phyloP scores from a whole-genome alignment of 2,329 filamentous ascomycete genomes.

The Ophiocordyceps camponoti-rufipedis region DNA sequence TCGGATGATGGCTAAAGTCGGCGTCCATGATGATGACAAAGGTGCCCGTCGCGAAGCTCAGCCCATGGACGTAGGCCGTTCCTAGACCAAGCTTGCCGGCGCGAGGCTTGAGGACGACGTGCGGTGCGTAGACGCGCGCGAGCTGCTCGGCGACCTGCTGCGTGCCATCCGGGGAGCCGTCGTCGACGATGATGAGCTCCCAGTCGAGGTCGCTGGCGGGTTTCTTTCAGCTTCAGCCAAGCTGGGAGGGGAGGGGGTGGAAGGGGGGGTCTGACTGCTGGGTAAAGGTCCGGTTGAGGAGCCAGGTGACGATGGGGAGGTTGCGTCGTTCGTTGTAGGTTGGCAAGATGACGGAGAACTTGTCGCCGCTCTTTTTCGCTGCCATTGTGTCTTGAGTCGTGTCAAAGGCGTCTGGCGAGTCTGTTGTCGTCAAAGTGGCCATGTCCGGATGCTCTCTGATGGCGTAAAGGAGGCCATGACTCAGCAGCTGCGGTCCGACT shows the following conservation, averaged over 20 bases:
- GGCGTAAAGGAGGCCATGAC: too few species aligned
- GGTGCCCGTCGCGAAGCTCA: conserved; percentile 81
- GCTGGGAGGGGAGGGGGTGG: neutral
- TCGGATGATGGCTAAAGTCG: conserved; percentile 97
- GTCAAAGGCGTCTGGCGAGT: too few species aligned
- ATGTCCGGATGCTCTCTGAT: too few species aligned
- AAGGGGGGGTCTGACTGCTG: conserved; percentile 43
- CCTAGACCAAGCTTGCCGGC: conserved; percentile 93
- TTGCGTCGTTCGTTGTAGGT: conserved; percentile 98
- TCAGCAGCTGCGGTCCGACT: too few species aligned
- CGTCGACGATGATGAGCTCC: conserved; percentile 97
- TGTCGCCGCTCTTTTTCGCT: conserved; percentile 33
- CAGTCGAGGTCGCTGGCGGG: conserved; percentile 65
- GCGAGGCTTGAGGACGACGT: conserved; percentile 71
- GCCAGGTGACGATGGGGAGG: conserved; percentile 86
- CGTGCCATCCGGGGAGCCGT: conserved; percentile 91
- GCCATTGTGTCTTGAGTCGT: conserved; percentile 22
- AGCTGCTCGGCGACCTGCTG: conserved; percentile 82
- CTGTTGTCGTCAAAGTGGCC: too few species aligned
- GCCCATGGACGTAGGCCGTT: conserved; percentile 87
- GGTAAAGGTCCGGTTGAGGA: conserved; percentile 82
- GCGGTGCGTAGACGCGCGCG: conserved; percentile 63
- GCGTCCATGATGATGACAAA: conserved; percentile 99
- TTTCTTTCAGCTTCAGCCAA: neutral
- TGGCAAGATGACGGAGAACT: conserved; percentile 93